phyloP scores from a whole-genome alignment of 306 rosid species.

The Rosa multiflora region DNA sequence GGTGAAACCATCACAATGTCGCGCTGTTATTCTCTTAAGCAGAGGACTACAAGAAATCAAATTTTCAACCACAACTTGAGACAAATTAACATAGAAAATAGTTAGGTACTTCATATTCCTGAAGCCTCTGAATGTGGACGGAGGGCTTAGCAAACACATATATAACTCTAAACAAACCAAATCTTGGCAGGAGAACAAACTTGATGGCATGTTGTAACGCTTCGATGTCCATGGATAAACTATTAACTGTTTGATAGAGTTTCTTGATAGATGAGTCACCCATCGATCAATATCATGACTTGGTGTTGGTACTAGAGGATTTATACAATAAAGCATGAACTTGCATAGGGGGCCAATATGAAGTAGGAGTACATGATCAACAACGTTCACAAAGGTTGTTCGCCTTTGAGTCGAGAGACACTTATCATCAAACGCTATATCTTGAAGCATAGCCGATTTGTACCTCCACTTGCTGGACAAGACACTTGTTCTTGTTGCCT shows the following conservation, averaged over 20 bases:
- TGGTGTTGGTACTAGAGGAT: too few species aligned
- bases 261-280: background rate
- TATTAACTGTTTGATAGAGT: background rate
- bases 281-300: background rate
- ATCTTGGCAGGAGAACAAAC: background rate
- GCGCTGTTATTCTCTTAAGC: too few species aligned
- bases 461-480: constrained; percentile 64
- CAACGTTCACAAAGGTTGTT: constrained; percentile 31
- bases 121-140: too few species aligned
- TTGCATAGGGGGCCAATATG: constrained; percentile 45
- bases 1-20: too few species aligned
- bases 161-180: too few species aligned
- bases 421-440: constrained; percentile 44
- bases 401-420: constrained; percentile 27
- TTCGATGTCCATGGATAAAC: background rate
- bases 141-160: too few species aligned
- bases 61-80: too few species aligned
- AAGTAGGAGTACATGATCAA: constrained; percentile 60
- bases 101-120: too few species aligned
- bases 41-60: too few species aligned
- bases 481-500: constrained; percentile 57
- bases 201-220: background rate
- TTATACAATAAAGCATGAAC: constrained; percentile 30
- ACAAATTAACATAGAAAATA: too few species aligned
- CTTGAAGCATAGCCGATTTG: constrained; percentile 48